phyloP scores from a whole-genome alignment of 106 monocot species.

The Platanthera zijinensis region DNA sequence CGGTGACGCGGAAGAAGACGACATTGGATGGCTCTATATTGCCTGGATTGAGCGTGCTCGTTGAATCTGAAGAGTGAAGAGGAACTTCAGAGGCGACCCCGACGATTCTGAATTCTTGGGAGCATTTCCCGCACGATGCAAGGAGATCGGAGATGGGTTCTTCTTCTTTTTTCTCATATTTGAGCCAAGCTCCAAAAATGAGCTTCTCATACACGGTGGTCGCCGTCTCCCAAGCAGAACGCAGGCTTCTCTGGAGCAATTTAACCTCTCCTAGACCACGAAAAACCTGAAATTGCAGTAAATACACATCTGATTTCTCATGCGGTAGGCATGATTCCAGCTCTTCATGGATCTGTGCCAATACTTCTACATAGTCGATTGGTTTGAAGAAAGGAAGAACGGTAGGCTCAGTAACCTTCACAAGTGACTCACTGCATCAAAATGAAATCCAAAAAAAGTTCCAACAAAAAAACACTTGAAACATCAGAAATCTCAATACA shows the following conservation, averaged over 20 bases:
- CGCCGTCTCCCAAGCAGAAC: constrained; percentile 61
- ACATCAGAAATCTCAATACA: not conserved
- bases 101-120: constrained; percentile 49
- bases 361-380: constrained; percentile 77
- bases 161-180: constrained; percentile 86
- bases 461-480: not conserved
- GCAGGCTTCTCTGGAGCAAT: constrained; percentile 83
- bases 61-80: not conserved
- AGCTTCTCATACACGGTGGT: constrained; percentile 75
- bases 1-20: constrained; percentile 57
- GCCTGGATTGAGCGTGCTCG: constrained; percentile 8
- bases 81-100: constrained; percentile 60
- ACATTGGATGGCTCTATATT: constrained; percentile 11
- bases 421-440: constrained; percentile 68
- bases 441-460: not conserved
- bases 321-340: constrained; percentile 53
- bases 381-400: constrained; percentile 80
- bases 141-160: constrained; percentile 79
- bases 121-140: constrained; percentile 81
- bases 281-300: constrained; percentile 89
- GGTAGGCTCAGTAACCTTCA: constrained; percentile 74
- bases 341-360: constrained; percentile 93
- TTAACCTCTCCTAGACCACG: constrained; percentile 81
- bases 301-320: constrained; percentile 56
- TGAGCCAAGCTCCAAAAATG: constrained; percentile 79